phyloP scores from a whole-genome alignment of 306 rosid species.

The Fragaria iinumae region DNA sequence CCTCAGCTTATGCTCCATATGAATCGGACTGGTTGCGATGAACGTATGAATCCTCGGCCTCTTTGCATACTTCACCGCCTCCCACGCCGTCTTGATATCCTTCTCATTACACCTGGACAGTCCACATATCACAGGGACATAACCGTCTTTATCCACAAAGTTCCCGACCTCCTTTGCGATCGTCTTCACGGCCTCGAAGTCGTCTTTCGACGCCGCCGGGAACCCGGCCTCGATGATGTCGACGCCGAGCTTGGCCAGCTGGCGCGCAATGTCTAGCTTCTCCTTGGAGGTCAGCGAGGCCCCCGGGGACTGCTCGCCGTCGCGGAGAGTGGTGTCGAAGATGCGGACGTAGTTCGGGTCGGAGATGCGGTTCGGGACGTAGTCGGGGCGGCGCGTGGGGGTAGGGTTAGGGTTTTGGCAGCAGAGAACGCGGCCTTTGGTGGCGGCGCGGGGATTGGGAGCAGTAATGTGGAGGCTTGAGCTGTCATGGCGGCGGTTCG shows the following conservation, averaged over 20 bases:
- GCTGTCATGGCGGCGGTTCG: not conserved
- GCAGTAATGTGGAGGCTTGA: slow-evolving; percentile 2
- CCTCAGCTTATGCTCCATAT: slow-evolving; percentile 75
- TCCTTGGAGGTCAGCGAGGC: slow-evolving; percentile 89
- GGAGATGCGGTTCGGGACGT: slow-evolving; percentile 75
- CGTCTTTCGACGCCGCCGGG: slow-evolving; percentile 82
- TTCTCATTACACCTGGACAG: slow-evolving; percentile 78
- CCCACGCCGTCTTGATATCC: slow-evolving; percentile 86
- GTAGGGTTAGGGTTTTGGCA: slow-evolving; percentile 5
- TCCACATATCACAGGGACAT: slow-evolving; percentile 90
- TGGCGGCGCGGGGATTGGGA: not conserved
- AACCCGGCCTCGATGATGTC: slow-evolving; percentile 94
- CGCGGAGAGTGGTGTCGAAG: slow-evolving; percentile 96
- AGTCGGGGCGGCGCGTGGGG: slow-evolving; percentile 56
- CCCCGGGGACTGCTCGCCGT: slow-evolving; percentile 99
- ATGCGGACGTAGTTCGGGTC: slow-evolving; percentile 81
- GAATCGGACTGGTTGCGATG: slow-evolving; percentile 89
- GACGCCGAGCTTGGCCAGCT: slow-evolving; percentile 82
- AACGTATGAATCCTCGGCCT: slow-evolving; percentile 83
- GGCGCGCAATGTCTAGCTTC: slow-evolving; percentile 83
- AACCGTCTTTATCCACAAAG: slow-evolving; percentile 59
- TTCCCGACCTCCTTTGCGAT: slow-evolving; percentile 81
- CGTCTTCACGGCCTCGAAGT: slow-evolving; percentile 70
- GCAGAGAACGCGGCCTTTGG: not conserved
- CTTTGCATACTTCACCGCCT: slow-evolving; percentile 80